A percentile compares a stretch with the other conserved stretches of the same genome.
These are phyloP conservation scores for Penicillium sp. DNA, from an alignment of 2,329 filamentous ascomycete species.

Conservation along the genomic window DNA sequence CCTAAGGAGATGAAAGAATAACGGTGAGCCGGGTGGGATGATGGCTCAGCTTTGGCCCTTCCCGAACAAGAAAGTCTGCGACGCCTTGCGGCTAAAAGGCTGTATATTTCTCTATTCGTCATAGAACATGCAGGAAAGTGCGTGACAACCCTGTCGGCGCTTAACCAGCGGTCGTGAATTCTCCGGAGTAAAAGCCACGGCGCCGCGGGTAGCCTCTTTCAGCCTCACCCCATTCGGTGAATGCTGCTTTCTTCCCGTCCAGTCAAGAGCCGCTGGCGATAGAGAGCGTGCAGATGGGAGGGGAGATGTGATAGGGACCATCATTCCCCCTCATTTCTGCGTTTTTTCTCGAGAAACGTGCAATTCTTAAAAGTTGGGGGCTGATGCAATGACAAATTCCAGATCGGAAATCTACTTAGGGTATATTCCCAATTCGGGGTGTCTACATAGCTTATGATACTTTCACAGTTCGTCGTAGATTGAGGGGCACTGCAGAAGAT, in stretches of 20 bases:
- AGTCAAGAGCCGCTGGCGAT: conserved; percentile 21
- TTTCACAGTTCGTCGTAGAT: background rate
- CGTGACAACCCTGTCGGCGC: conserved; percentile 14
- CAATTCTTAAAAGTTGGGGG: background rate
- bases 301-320: background rate
- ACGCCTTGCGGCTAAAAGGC: conserved; percentile 6
- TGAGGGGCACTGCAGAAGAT: background rate
- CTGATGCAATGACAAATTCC: background rate
- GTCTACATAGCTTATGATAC: background rate
- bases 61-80: background rate
- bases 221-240: conserved; percentile 16
- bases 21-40: background rate
- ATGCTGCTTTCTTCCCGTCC: conserved; percentile 8
- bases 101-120: background rate
- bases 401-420: background rate
- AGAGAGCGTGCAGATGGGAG: background rate
- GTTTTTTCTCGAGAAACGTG: background rate
- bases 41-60: background rate
- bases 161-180: conserved; percentile 26
- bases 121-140: conserved; percentile 3
- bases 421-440: background rate
- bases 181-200: conserved; percentile 19
- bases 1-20: background rate
- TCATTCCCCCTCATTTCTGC: background rate
- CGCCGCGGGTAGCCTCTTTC: conserved; percentile 19